Evolutionary conservation across 139 green algal genomes (phyloP).

Genomic region (Volvox reticuliferus): DNA sequence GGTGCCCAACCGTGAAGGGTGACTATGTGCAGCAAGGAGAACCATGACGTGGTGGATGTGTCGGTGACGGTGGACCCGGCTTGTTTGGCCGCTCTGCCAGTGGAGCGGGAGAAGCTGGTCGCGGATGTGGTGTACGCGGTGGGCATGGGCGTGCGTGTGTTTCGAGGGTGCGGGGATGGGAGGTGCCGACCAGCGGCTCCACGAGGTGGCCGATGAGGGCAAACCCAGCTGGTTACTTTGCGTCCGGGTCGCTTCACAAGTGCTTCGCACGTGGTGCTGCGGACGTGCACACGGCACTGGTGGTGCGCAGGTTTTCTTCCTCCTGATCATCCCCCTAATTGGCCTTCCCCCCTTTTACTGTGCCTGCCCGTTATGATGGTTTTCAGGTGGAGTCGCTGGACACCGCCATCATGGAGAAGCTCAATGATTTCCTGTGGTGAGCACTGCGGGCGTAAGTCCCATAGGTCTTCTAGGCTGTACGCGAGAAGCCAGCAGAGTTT

Average conservation of each 20-base stretch:
- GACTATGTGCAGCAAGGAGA: slow-evolving; percentile 12
- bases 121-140: slow-evolving; percentile 51
- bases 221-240: too few relatives aligned
- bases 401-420: slow-evolving; percentile 47
- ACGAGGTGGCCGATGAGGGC: too few relatives aligned
- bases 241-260: too few relatives aligned
- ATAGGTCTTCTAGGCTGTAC: not conserved
- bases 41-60: slow-evolving; percentile 12
- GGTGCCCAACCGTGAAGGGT: not conserved
- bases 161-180: not conserved
- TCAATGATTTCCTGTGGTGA: slow-evolving; percentile 52
- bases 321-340: too few relatives aligned
- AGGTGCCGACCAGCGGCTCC: not conserved
- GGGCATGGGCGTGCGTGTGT: not conserved
- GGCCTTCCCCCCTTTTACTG: too few relatives aligned
- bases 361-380: too few relatives aligned
- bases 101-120: not conserved
- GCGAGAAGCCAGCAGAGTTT: too few relatives aligned
- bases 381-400: slow-evolving; percentile 45
- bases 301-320: too few relatives aligned
- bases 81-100: slow-evolving; percentile 22
- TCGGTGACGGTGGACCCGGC: slow-evolving; percentile 29
- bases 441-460: not conserved
- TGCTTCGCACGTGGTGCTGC: too few relatives aligned
- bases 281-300: too few relatives aligned